These are phyloP conservation scores for Quercus glauca DNA, from an alignment of 306 rosid genomes.

Conservation along the genomic window DNA sequence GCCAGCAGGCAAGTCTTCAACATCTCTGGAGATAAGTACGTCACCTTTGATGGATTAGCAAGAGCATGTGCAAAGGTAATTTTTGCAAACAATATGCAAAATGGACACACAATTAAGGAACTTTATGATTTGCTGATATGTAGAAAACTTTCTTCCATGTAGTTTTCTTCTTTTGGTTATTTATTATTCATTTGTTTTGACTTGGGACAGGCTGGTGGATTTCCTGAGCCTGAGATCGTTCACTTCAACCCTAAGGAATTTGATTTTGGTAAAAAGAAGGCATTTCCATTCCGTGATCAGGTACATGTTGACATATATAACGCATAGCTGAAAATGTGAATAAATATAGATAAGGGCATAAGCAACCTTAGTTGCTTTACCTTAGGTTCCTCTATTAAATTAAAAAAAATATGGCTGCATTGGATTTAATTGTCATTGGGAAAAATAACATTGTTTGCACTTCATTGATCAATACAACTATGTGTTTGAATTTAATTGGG, in stretches of 20 bases:
- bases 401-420: too few species aligned
- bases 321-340: not conserved
- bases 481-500: too few species aligned
- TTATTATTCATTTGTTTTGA: not conserved
- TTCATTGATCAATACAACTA: too few species aligned
- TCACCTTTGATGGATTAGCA: constrained; percentile 91
- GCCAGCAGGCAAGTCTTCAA: constrained; percentile 92
- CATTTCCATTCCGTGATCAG: constrained; percentile 97
- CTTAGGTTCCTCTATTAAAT: too few species aligned
- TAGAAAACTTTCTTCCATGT: not conserved
- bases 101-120: not conserved
- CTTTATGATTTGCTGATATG: not conserved
- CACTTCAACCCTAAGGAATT: constrained; percentile 91
- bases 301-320: constrained; percentile 27
- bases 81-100: not conserved
- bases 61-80: constrained; percentile 95
- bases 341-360: not conserved
- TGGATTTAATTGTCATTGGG: too few species aligned
- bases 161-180: not conserved
- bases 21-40: constrained; percentile 88
- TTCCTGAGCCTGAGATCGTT: constrained; percentile 91
- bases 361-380: too few species aligned
- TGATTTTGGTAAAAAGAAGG: constrained; percentile 91
- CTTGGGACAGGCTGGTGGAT: constrained; percentile 75
- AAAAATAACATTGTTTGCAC: too few species aligned